Conservation (phyloP, 2,329 filamentous ascomycete genomes). For the Scorias spongiosa region DNA sequence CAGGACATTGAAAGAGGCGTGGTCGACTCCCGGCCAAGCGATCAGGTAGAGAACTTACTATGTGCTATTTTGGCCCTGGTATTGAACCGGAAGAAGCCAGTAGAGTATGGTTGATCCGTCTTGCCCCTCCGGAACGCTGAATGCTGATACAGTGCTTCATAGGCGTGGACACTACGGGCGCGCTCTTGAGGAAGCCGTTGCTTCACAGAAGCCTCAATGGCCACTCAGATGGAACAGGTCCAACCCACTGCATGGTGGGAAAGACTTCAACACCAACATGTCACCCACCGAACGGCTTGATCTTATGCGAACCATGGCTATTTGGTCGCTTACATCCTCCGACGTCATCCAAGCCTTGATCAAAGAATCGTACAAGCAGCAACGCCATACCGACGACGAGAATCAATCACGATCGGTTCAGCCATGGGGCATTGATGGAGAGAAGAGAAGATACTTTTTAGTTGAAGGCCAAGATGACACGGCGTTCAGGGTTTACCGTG, state of each 20-base stretch:
- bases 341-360: conserved; percentile 69
- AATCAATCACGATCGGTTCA: conserved; percentile 85
- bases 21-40: conserved; percentile 59
- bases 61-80: conserved; percentile 80
- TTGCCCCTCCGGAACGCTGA: background rate
- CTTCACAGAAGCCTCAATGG: conserved; percentile 79
- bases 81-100: conserved; percentile 93
- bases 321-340: conserved; percentile 83
- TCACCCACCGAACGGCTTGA: conserved; percentile 67
- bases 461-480: conserved; percentile 92
- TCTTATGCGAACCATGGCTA: conserved; percentile 64
- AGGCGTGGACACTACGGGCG: conserved; percentile 87
- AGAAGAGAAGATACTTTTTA: conserved; percentile 85
- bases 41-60: conserved; percentile 73
- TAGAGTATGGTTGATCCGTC: conserved; percentile 57
- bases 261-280: conserved; percentile 64
- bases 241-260: conserved; percentile 68
- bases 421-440: conserved; percentile 76
- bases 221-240: conserved; percentile 65
- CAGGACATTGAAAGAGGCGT: conserved; percentile 89
- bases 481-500: conserved; percentile 81
- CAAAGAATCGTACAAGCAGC: conserved; percentile 77
- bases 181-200: conserved; percentile 84
- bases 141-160: background rate
- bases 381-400: conserved; percentile 57